These are phyloP conservation scores for Ophiostoma sp. DNA, from an alignment of 2,329 filamentous ascomycete genomes.

Conservation along the genomic window DNA sequence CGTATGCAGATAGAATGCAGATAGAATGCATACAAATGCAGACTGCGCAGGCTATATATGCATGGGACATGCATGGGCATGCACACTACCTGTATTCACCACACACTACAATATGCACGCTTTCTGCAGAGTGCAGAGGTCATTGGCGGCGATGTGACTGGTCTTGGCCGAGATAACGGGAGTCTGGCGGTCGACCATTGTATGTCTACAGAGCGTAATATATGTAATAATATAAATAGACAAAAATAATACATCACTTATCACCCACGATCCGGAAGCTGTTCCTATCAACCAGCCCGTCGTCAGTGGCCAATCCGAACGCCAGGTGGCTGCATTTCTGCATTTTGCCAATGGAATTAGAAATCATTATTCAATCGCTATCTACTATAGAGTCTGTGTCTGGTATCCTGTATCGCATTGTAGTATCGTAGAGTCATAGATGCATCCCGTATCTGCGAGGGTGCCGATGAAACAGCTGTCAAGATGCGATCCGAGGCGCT, in stretches of 20 bases:
- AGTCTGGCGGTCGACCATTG: no score
- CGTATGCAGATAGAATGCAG: neutral
- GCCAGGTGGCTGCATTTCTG: neutral
- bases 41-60: neutral
- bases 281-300: neutral
- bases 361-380: constrained; percentile 1
- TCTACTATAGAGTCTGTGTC: neutral
- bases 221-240: neutral
- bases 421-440: constrained; percentile 9
- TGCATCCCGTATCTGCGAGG: neutral
- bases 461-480: neutral
- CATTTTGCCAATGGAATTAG: neutral
- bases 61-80: constrained; percentile 3
- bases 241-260: neutral
- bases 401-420: neutral
- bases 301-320: neutral
- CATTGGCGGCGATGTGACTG: neutral
- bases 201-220: neutral
- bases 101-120: neutral
- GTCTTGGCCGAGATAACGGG: neutral
- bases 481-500: neutral
- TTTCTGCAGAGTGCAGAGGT: neutral
- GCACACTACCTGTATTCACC: constrained; percentile 5
- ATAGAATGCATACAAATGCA: neutral
- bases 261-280: constrained; percentile 8